Base-by-base conservation (phyloP, 768 basidiomycete species). In the Rhodotorula taiwanensis region DNA sequence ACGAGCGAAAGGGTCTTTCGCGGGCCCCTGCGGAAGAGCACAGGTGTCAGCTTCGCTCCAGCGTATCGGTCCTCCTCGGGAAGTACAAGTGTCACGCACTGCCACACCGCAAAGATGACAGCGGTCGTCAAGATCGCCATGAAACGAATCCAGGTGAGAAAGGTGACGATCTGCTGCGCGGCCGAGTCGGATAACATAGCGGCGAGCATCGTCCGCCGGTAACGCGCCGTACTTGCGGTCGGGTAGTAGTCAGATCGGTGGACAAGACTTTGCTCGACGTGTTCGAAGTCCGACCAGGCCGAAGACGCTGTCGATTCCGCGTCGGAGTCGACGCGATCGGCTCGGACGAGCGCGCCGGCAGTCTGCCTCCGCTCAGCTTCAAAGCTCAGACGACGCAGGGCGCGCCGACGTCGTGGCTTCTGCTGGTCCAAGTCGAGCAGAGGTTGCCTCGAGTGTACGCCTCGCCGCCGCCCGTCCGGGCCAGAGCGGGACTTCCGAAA, bases 181-280 rank as follows among this genome's bases (percentile, higher is more conserved):
- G 61, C 68, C 34, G 47, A 42, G 45, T 70, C 61, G 25, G 20
- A 39, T 49, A 45, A 52, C 64, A 61, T 62, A 23, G 44, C 39
- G 6, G 47, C 41, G 23, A 70, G 36, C 64, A 70, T 65, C 28
- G 43, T 39, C 31, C 64, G 68, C 31, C 52, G 56, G 55, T 70
- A 70, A 15, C 68, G 44, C 27, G 68, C 64, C 1, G 60, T 42
- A 0, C 65, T 28, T 11, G 64, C 44, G 31, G 66, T 16, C 9
- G 68, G 68, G 44, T 63, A 70, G 51, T 62, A 70, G 44, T 70
- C 64, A 45, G 47, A 49, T 25, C 50, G 25, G 15, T 51, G 52
- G 20, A 23, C 11, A 5, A 48, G 14, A 1, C 48, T 7, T 50
- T 51, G 50, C 15, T 62, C 49, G 45, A 62, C 10, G 60, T 45